Evolutionary conservation across 1,284 basidiomycete species (phyloP), one percentile per base, ranked within the genome.

Genomic region (Cutaneotrichosporon daszewskae): DNA sequence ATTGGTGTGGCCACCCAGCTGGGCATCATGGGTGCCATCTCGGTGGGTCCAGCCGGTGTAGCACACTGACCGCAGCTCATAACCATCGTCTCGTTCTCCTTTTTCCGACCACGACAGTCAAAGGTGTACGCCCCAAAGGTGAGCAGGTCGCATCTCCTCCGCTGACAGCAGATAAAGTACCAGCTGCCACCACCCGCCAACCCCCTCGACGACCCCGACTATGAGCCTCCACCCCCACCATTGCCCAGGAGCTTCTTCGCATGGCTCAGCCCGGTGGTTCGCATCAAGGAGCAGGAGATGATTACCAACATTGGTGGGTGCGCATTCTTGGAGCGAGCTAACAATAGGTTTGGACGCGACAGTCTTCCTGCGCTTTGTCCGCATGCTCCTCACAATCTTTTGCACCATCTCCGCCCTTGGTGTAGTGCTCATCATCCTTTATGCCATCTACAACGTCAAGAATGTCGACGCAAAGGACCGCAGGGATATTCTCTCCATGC

Each of bases 331-430:
- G 14, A 14, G 8, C 9, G 26, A 27, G 26, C 14, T 8, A 31
- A 11, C 16, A 9, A 7, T 16, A 31, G 28, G 88, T 14, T 80
- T 96, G 17, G 95, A 99, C 66, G 94, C 92, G 0, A 84, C 90
- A 38, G 79, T 86, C 12, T 99, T 88, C 69, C 79, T 99, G 16
- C 84, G 92, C 18, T 96, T 98, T 68, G 77, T 85, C 22, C 82
- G 90, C 49, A 82, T 99, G 74, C 78, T 87, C 61, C 82, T 90
- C 8, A 51, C 49, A 31, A 49, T 60, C 24, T 92, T 91, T 74
- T 73, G 78, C 32, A 70, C 73, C 29, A 76, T 90, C 42, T 80
- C 85, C 1, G 38, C 79, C 39, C 72, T 89, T 38, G 76, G 81
- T 32, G 86, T 85, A 55, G 80, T 74, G 14, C 74, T 90, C 27